Conservation (phyloP, 1,284 basidiomycete genomes). For the Takashimella koratensis region DNA sequence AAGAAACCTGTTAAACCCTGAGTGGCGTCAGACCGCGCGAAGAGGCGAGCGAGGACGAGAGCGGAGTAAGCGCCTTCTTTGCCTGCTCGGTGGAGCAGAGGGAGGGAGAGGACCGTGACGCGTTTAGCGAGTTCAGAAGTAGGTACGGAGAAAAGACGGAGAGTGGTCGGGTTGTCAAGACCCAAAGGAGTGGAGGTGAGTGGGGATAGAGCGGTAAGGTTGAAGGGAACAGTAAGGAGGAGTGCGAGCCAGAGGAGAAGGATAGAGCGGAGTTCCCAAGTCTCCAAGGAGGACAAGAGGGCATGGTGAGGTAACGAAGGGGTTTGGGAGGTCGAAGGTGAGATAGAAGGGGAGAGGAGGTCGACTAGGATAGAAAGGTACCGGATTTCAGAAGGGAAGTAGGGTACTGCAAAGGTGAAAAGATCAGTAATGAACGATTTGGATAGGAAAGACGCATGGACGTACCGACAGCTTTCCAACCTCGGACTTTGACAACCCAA, state of each 20-base stretch:
- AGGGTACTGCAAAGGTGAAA: constrained; percentile 60
- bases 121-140: constrained; percentile 59
- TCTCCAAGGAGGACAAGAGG: constrained; percentile 23
- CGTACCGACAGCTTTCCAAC: constrained; percentile 88
- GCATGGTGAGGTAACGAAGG: constrained; percentile 39
- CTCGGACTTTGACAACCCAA: constrained; percentile 80
- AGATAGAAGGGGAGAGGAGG: constrained; percentile 59
- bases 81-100: constrained; percentile 40
- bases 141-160: constrained; percentile 60
- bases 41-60: constrained; percentile 43
- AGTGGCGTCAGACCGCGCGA: constrained; percentile 41
- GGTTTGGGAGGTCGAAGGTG: constrained; percentile 45
- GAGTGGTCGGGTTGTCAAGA: constrained; percentile 62
- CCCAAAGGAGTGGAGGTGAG: constrained; percentile 41
- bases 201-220: constrained; percentile 67
- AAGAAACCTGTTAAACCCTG: constrained; percentile 35
- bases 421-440: background rate
- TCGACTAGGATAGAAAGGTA: constrained; percentile 73
- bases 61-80: constrained; percentile 46
- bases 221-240: constrained; percentile 91
- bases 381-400: constrained; percentile 83
- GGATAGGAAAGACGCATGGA: constrained; percentile 27
- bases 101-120: constrained; percentile 45
- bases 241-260: constrained; percentile 89
- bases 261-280: constrained; percentile 81